phyloP scores from a whole-genome alignment of 2,329 filamentous ascomycete species.

The Aureobasidium sp. region DNA sequence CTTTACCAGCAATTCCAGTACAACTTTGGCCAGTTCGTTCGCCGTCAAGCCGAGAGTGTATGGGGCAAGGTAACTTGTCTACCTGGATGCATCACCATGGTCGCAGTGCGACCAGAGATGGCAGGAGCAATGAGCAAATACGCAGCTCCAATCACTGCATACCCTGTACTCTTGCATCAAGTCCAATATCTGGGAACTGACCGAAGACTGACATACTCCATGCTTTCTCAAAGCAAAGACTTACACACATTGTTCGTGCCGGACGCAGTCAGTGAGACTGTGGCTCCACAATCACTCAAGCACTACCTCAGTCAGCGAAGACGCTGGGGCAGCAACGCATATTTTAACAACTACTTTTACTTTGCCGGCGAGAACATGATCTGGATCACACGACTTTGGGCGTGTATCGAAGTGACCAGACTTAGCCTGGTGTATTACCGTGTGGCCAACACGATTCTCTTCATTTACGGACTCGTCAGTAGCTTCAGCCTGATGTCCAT shows the following conservation, averaged over 20 bases:
- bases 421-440: constrained; percentile 32
- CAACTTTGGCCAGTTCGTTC: constrained; percentile 23
- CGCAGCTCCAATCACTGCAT: constrained; percentile 22
- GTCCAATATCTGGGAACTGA: constrained; percentile 24
- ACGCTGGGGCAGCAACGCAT: constrained; percentile 32
- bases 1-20: constrained; percentile 24
- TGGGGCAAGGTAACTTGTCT: constrained; percentile 23
- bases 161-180: constrained; percentile 22
- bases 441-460: constrained; percentile 29
- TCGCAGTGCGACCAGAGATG: constrained; percentile 22
- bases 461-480: constrained; percentile 22
- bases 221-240: constrained; percentile 21
- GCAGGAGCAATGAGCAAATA: constrained; percentile 23
- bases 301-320: constrained; percentile 32
- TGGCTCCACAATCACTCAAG: constrained; percentile 30
- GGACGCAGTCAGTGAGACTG: constrained; percentile 30
- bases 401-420: constrained; percentile 28
- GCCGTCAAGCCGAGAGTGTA: constrained; percentile 21
- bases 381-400: constrained; percentile 29
- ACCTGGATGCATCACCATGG: constrained; percentile 24
- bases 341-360: constrained; percentile 35
- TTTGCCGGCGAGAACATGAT: constrained; percentile 32
- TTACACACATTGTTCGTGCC: constrained; percentile 29
- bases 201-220: constrained; percentile 22
- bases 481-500: constrained; percentile 20